phyloP scores from a whole-genome alignment of 345 rosid species.

The Rhodamnia rubescens region DNA sequence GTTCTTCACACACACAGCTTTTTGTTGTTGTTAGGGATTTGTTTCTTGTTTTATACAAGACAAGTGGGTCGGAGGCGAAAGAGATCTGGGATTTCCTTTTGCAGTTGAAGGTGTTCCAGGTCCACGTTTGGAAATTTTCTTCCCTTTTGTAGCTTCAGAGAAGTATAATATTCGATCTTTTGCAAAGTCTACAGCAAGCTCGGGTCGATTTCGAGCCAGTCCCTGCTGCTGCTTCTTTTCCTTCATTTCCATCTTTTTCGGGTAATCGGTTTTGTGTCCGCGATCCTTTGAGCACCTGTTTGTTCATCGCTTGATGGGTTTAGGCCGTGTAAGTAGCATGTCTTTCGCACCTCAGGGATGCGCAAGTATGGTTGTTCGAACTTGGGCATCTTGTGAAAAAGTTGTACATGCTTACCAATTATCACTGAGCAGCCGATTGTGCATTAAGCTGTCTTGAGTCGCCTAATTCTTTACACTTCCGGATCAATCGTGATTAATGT shows the following conservation, averaged over 20 bases:
- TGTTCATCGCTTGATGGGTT: neutral
- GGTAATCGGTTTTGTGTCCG: neutral
- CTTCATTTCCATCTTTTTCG: neutral
- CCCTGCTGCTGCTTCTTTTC: neutral
- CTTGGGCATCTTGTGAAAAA: neutral
- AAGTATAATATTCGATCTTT: neutral
- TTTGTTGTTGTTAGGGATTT: neutral
- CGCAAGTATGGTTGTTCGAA: neutral
- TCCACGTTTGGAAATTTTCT: neutral
- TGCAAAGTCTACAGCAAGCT: neutral
- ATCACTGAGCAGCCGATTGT: neutral
- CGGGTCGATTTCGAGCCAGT: neutral
- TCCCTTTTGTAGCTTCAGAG: neutral
- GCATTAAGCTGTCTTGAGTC: neutral
- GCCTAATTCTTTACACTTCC: neutral
- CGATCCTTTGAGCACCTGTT: neutral
- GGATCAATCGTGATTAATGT: neutral
- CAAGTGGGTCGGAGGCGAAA: neutral
- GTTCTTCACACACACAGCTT: neutral
- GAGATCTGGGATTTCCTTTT: neutral
- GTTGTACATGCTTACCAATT: neutral
- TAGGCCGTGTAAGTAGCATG: neutral
- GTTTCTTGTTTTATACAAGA: conserved; percentile 12
- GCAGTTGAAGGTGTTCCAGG: neutral
- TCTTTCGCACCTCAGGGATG: neutral